phyloP scores from a whole-genome alignment of 2,329 filamentous ascomycete species.

The Leptosphaerulina australis region DNA sequence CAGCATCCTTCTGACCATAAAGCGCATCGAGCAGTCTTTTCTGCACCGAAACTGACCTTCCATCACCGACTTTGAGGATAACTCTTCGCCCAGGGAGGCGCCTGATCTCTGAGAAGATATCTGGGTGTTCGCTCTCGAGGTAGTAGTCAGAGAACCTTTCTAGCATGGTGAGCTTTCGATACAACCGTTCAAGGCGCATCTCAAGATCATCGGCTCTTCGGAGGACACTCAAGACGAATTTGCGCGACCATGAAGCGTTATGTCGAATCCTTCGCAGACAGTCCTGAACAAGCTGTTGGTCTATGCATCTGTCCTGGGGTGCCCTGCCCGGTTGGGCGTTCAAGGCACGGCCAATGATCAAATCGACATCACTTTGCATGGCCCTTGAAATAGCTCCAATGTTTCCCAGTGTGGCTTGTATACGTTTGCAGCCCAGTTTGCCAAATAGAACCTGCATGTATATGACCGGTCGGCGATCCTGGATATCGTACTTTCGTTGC shows the following conservation, averaged over 20 bases:
- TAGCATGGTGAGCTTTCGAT: constrained; percentile 28
- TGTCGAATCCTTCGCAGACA: constrained; percentile 27
- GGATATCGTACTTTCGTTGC: constrained; percentile 33
- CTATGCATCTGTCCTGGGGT: constrained; percentile 1
- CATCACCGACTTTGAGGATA: constrained; percentile 24
- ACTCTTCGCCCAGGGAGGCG: constrained; percentile 32
- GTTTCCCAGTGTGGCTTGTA: constrained; percentile 11
- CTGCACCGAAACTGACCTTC: constrained; percentile 19
- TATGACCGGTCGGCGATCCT: constrained; percentile 23
- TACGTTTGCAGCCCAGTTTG: constrained; percentile 25
- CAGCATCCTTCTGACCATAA: constrained; percentile 34
- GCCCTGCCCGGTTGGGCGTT: constrained; percentile 10
- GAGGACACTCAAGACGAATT: constrained; percentile 30
- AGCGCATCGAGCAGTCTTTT: constrained; percentile 27
- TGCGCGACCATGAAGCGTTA: constrained; percentile 28
- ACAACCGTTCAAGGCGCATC: constrained; percentile 23
- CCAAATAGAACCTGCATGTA: constrained; percentile 35
- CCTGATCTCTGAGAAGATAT: constrained; percentile 28
- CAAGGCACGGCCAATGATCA: constrained; percentile 27
- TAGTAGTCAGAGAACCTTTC: constrained; percentile 33
- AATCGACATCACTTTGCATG: constrained; percentile 24
- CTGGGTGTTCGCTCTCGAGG: constrained; percentile 34
- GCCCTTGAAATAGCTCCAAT: constrained; percentile 18
- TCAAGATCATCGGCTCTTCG: constrained; percentile 27
- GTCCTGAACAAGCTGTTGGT: constrained; percentile 25